Conservation (phyloP, 176 grass and related monocot species). For the Paspalum vaginatum region DNA sequence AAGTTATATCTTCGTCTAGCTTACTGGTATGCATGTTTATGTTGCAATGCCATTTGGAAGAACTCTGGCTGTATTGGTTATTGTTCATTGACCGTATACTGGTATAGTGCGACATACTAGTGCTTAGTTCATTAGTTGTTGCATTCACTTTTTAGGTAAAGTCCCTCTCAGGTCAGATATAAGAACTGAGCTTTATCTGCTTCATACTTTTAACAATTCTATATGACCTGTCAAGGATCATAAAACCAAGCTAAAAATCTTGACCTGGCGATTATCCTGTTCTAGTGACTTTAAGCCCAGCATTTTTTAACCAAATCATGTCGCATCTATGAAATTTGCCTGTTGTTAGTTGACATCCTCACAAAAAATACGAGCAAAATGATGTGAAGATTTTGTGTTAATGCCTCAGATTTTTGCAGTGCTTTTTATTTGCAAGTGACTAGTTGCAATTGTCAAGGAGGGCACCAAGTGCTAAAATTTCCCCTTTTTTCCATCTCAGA, state of each 20-base stretch:
- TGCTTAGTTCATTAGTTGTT: background rate
- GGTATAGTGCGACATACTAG: background rate
- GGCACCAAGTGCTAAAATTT: background rate
- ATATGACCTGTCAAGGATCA: background rate
- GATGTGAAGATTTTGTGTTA: background rate
- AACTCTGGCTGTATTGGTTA: background rate
- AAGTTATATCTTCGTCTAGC: background rate
- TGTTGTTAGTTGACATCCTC: background rate
- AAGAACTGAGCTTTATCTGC: background rate
- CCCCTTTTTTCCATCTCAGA: background rate
- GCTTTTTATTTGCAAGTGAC: conserved; percentile 13
- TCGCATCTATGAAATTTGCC: background rate
- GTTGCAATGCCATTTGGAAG: background rate
- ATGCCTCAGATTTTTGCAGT: background rate
- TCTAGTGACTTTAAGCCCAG: background rate
- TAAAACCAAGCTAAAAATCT: conserved; percentile 12
- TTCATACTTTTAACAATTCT: background rate
- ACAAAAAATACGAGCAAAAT: background rate
- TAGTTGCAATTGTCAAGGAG: background rate
- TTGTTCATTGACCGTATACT: background rate
- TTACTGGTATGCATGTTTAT: background rate
- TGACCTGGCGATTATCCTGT: background rate
- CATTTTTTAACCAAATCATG: background rate
- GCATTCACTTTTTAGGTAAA: background rate
- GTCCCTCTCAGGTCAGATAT: background rate